Evolutionary conservation across 306 rosid genomes (phyloP), one percentile per base, ranked within the genome.

Genomic region (Prunus davidiana): DNA sequence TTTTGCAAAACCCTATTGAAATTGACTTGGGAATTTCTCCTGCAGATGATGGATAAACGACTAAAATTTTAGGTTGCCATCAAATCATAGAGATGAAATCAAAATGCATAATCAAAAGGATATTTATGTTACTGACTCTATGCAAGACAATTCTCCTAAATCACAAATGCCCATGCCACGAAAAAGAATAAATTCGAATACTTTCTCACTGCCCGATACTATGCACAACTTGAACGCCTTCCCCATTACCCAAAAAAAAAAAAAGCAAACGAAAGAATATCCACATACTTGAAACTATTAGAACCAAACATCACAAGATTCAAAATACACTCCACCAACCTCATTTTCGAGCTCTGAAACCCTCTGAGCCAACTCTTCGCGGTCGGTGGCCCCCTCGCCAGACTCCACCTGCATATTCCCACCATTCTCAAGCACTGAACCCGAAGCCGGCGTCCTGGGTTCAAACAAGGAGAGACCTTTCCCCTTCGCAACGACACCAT

Each of bases 341-440:
- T 95, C 98, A 20, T 85, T 90, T 85, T 90, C 97, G 20, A 95
- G 86, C 71, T 49, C 81, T 0, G 91, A 71, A 83, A 90, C 56
- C 72, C 79, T 89, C 80, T 85, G 83, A 63, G 81, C 83, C 80
- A 92, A 75, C 67, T 66, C 76, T 20, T 84, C 89, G 8, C 73
- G 82, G 84, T 84, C 96, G 46, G 55, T 47, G 73, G 56, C 82
- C 12, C 67, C 75, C 19, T 64, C 88, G 28, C 84, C 69, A 71
- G 88, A 87, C 76, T 87, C 89, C 76, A 76, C 73, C 24, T 83
- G 28, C 75, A 83, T 32, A n/a, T 74, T 84, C 6, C 74, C 87
- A 0, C 91, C 97, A 86, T 93, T 90, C 70, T 87, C 93, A 64
- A 67, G 73, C 58, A 70, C 50, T 60, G 79, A 47, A 41, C 79